A percentile compares a stretch with the other conserved stretches of the same genome.
Conservation (phyloP, 306 rosid species). For the Sicyos baderoa region DNA sequence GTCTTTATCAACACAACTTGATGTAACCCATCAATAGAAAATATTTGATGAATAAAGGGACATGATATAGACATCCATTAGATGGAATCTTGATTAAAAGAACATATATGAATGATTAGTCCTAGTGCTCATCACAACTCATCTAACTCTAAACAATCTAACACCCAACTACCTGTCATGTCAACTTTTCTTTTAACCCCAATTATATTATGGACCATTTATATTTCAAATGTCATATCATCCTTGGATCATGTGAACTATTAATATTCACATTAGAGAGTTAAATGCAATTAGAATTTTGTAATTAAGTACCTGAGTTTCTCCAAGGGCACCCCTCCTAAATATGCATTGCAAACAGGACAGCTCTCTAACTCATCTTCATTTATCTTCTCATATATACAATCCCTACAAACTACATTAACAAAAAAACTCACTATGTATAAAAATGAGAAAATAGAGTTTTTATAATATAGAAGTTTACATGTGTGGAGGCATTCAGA, state of each 20-base stretch:
- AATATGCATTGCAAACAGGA: slow-evolving; percentile 78
- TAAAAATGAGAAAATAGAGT: background rate
- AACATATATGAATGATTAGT: background rate
- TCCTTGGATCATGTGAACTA: background rate
- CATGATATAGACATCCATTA: background rate
- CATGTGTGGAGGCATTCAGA: slow-evolving; percentile 94
- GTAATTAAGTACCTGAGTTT: slow-evolving; percentile 55
- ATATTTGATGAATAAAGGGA: background rate
- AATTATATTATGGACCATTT: too few species aligned
- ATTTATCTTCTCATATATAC: slow-evolving; percentile 66
- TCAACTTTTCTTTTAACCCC: background rate
- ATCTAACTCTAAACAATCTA: background rate
- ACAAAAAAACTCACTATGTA: background rate
- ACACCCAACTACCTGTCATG: background rate
- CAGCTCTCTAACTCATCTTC: slow-evolving; percentile 73
- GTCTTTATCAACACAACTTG: background rate
- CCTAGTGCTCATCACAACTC: background rate
- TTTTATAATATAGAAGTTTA: slow-evolving; percentile 16
- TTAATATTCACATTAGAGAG: background rate
- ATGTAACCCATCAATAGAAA: background rate
- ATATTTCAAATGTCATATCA: background rate
- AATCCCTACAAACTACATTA: slow-evolving; percentile 76
- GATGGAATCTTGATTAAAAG: background rate
- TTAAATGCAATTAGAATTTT: background rate
- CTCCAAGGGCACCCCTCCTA: slow-evolving; percentile 80